phyloP scores from a whole-genome alignment of 352 stramenopile genomes.

The Globisporangium polare region DNA sequence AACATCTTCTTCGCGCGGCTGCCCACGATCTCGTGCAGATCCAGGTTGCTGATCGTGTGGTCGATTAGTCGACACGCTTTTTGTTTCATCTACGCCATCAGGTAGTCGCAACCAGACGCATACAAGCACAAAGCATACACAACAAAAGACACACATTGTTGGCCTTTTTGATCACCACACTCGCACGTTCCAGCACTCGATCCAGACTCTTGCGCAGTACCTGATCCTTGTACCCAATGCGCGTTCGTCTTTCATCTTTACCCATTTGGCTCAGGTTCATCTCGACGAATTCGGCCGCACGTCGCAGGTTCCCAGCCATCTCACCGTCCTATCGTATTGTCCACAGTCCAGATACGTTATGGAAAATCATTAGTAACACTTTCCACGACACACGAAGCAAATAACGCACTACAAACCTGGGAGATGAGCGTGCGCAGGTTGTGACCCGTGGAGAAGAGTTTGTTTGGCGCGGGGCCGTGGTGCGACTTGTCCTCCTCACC shows the following conservation, averaged over 20 bases:
- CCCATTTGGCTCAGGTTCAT: conserved; percentile 97
- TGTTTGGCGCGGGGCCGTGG: conserved; percentile 94
- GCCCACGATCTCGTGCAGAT: conserved; percentile 94
- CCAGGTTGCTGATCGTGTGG: conserved; percentile 93
- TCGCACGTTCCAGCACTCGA: not conserved
- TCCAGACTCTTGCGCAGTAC: conserved; percentile 36
- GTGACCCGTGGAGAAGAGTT: conserved; percentile 93
- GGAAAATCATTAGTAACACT: not conserved
- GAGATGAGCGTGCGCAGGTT: conserved; percentile 95
- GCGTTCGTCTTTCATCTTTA: conserved; percentile 93
- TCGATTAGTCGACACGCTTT: conserved; percentile 85
- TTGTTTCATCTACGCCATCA: conserved; percentile 96
- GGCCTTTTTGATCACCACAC: conserved; percentile 16
- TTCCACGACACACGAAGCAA: conserved; percentile 1
- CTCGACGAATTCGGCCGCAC: conserved; percentile 91
- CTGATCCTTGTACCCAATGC: conserved; percentile 97
- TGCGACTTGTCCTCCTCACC: conserved; percentile 96
- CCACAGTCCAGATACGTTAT: not conserved
- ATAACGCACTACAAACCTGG: conserved; percentile 41
- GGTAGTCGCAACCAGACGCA: conserved; percentile 17
- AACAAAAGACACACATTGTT: conserved; percentile 3
- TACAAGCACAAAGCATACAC: conserved; percentile 19
- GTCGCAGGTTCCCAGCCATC: conserved; percentile 79
- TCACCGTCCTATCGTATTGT: conserved; percentile 59
- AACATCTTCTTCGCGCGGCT: conserved; percentile 95